These are phyloP conservation scores for Sporisorium scitamineum DNA, from an alignment of 1,284 basidiomycete species.

Conservation along the genomic window DNA sequence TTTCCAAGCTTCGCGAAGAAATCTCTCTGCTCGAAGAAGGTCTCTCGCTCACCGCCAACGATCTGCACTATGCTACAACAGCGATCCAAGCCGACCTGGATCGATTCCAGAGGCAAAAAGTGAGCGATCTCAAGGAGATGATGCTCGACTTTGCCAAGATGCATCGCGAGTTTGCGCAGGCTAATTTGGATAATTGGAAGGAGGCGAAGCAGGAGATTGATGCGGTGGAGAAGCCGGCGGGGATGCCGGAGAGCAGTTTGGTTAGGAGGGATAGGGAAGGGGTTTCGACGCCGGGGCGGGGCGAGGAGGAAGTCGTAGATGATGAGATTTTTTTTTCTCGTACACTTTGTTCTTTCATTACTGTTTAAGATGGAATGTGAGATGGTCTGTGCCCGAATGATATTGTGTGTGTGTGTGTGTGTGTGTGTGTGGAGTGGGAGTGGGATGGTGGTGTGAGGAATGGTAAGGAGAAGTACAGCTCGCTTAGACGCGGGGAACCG, in stretches of 20 bases:
- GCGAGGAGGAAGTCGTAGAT: constrained; percentile 23
- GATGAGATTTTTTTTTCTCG: neutral
- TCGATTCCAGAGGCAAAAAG: constrained; percentile 97
- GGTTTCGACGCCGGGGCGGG: constrained; percentile 19
- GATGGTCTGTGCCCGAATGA: neutral
- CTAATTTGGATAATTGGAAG: constrained; percentile 93
- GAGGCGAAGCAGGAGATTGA: constrained; percentile 90
- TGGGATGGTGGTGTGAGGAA: too few species aligned
- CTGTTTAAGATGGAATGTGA: neutral
- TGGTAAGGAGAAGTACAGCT: neutral
- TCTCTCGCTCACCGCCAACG: constrained; percentile 55
- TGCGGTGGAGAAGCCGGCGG: constrained; percentile 76
- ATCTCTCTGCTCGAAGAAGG: constrained; percentile 74
- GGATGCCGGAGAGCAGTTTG: constrained; percentile 60
- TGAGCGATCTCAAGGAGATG: constrained; percentile 93
- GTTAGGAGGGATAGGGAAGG: constrained; percentile 28
- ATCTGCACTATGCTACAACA: constrained; percentile 92
- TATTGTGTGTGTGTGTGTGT: too few species aligned
- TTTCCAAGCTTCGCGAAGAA: constrained; percentile 91
- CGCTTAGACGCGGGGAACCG: neutral
- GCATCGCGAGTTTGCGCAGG: constrained; percentile 84
- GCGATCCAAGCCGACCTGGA: constrained; percentile 98
- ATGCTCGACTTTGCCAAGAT: constrained; percentile 86
- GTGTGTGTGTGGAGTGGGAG: too few species aligned
- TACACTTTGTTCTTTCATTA: neutral